A percentile compares a stretch with the other conserved stretches of the same genome.
These are phyloP conservation scores for Macrolepiota albuminosa DNA, from an alignment of 768 basidiomycete genomes.

Conservation along the genomic window DNA sequence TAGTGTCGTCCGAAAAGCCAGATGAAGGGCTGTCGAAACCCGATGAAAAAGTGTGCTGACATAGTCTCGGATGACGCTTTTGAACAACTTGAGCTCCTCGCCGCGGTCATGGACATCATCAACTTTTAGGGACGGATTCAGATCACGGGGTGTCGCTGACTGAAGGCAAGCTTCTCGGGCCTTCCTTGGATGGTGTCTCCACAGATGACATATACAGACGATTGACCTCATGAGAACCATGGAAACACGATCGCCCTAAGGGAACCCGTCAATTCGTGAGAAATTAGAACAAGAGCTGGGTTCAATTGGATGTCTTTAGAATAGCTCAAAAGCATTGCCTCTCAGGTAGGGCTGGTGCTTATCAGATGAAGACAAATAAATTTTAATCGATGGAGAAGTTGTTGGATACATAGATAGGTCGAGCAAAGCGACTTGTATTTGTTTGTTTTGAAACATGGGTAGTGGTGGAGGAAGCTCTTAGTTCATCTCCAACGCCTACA, in stretches of 20 bases:
- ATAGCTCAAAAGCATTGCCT: background rate
- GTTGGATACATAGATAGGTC: background rate
- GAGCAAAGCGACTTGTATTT: conserved; percentile 1
- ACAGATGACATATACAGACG: background rate
- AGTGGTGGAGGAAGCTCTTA: conserved; percentile 8
- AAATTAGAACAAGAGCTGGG: background rate
- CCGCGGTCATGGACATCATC: background rate
- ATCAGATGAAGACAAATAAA: conserved; percentile 3
- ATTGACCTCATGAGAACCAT: background rate
- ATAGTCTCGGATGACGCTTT: background rate
- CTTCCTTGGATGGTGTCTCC: background rate
- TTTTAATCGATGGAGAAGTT: conserved; percentile 4
- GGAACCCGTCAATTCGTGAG: background rate
- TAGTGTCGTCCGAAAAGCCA: background rate
- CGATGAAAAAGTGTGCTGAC: background rate
- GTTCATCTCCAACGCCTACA: conserved; percentile 1
- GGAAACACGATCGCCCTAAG: background rate
- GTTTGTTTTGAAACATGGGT: conserved; percentile 13
- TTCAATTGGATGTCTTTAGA: background rate
- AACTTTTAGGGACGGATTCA: background rate
- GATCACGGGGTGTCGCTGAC: background rate
- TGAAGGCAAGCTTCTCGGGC: background rate
- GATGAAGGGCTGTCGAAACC: background rate
- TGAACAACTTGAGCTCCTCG: background rate
- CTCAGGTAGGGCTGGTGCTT: background rate